Evolutionary conservation across 2,329 filamentous ascomycete genomes (phyloP), one percentile per base, ranked within the genome.

Genomic region (Xylaria polymorpha): DNA sequence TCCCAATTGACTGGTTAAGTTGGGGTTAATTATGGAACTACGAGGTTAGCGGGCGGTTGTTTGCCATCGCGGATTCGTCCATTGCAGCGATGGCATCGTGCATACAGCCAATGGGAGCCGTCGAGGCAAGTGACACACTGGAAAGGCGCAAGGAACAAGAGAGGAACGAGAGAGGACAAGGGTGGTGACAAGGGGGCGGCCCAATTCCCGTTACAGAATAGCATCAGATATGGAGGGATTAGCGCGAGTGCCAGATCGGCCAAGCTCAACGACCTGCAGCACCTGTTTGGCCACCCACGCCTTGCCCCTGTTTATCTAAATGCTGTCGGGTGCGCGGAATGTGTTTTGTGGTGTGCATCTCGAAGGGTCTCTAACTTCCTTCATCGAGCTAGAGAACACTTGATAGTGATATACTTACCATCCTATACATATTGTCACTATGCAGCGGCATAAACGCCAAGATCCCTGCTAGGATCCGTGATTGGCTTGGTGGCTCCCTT

Each of bases 41-140:
- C 39, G 51, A 64, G 68, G 46, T 71, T 67, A 35, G 66, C 51
- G 66, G 76, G 76, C 76, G 76, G 75, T 66, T 77, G 74, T 63
- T 77, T 61, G 66, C 46, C 71, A 67, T 65, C 73, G 71, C 72
- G 75, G 76, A 78, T 78, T 77, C 75, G 76, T 76, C 73, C 65
- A 73, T 67, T 57, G 35, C 57, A 63, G 60, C 66, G 48, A 61
- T 53, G 72, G 66, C 50, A 74, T 72, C 55, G 69, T 62, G 72
- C 64, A 70, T 71, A 48, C 29, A 48, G 64, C 75, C 76, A 77
- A 77, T 77, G 59, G 57, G 61, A 69, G 58, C 18, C 32, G 20
- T 35, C 18, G 18, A 58, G 69, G 51, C 44, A 64, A 63, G 75
- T 76, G 75, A 74, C 66, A 72, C 68, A 41, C 41, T 48, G 58